These are phyloP conservation scores for Tolypocladium ophioglossoides DNA, from an alignment of 2,329 filamentous ascomycete genomes.

Conservation along the genomic window DNA sequence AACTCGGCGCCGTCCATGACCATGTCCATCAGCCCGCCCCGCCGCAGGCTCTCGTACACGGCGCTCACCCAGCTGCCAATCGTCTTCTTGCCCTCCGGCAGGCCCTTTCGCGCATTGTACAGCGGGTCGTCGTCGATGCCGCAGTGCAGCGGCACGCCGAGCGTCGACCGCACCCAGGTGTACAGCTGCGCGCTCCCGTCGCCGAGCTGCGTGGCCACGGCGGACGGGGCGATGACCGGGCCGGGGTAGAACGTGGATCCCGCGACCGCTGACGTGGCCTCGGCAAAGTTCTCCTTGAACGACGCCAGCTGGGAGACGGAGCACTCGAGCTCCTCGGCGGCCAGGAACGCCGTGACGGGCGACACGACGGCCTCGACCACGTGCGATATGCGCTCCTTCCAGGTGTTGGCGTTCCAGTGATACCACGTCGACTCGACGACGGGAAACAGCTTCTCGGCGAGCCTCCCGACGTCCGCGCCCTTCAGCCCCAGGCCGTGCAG, in stretches of 20 bases:
- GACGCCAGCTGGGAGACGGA: slow-evolving; percentile 12
- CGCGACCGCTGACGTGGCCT: slow-evolving; percentile 8
- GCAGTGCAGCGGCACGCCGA: slow-evolving; percentile 17
- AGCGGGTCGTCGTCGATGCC: slow-evolving; percentile 21
- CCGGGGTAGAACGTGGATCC: slow-evolving; percentile 16
- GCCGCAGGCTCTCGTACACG: slow-evolving; percentile 11
- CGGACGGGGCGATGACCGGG: slow-evolving; percentile 8
- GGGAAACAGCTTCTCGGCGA: slow-evolving; percentile 3
- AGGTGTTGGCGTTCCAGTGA: slow-evolving; percentile 14
- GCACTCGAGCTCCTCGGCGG: slow-evolving; percentile 9
- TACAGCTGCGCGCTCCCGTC: slow-evolving; percentile 19
- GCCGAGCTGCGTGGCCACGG: slow-evolving; percentile 17
- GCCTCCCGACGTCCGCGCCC: not conserved
- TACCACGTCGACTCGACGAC: slow-evolving; percentile 15
- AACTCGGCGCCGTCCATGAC: slow-evolving; percentile 14
- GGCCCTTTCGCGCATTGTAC: slow-evolving; percentile 11
- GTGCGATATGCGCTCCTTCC: slow-evolving; percentile 16
- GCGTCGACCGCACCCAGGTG: slow-evolving; percentile 15
- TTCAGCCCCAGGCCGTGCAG: not conserved
- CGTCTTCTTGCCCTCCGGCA: slow-evolving; percentile 17
- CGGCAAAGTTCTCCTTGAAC: slow-evolving; percentile 11
- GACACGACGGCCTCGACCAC: slow-evolving; percentile 16
- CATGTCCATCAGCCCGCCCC: slow-evolving; percentile 14
- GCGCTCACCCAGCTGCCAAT: slow-evolving; percentile 3
- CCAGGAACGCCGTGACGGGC: slow-evolving; percentile 15